Evolutionary conservation across 2,329 filamentous ascomycete genomes (phyloP).

Genomic region (Aspergillus arachidicola): DNA sequence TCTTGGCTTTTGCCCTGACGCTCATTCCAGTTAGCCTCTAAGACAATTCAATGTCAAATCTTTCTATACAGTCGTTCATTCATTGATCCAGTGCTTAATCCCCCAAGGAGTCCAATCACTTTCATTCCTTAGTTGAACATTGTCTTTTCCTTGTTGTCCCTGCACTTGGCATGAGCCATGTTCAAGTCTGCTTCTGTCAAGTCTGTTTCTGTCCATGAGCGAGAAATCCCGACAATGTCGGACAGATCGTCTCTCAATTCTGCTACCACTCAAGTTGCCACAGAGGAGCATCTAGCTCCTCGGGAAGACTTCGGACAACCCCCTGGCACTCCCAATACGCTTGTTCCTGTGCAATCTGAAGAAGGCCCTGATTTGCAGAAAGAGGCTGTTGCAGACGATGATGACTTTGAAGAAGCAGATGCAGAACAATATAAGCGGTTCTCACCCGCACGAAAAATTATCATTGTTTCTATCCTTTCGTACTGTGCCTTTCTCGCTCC

Average conservation of each 20-base stretch:
- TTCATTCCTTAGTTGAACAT: background rate
- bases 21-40: conserved; percentile 2
- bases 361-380: conserved; percentile 36
- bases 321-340: conserved; percentile 22
- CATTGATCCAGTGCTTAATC: background rate
- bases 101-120: background rate
- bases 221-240: conserved; percentile 6
- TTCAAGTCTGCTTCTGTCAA: conserved; percentile 7
- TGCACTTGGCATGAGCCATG: conserved; percentile 6
- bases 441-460: conserved; percentile 61
- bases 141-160: background rate
- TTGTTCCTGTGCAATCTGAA: conserved; percentile 29
- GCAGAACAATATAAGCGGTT: conserved; percentile 67
- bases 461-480: conserved; percentile 70
- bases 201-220: conserved; percentile 5
- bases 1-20: background rate
- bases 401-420: conserved; percentile 44
- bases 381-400: conserved; percentile 28
- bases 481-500: conserved; percentile 78
- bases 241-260: conserved; percentile 16
- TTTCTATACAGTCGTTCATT: background rate
- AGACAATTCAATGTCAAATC: background rate
- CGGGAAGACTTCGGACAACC: conserved; percentile 18
- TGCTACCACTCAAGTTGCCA: conserved; percentile 15
- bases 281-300: conserved; percentile 12